Evolutionary conservation across 129 eudicot species (phyloP), one percentile per base, ranked within the genome.

Genomic region (Artemisia tridentata): DNA sequence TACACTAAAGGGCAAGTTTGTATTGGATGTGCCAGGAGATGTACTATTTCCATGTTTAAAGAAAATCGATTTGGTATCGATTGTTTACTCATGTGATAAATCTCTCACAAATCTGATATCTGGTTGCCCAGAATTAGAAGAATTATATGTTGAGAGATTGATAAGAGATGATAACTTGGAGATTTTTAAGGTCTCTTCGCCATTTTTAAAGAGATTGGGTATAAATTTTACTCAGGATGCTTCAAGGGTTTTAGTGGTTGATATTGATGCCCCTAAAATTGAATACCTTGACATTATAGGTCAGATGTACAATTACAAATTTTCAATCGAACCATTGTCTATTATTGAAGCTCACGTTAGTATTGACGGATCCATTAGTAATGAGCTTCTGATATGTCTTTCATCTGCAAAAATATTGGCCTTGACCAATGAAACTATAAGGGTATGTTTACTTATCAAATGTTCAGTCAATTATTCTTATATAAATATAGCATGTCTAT

Each of bases 81-180:
- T 53, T 27, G 5, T 41, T 5, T 70, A 77, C 55, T n/a, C 11
- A 0, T 34, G 67, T 0, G 41, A 52, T 61, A 48, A 62, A 4
- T 21, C 59, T 29, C 11, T 77, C 13, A 15, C 6, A n/a, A 77
- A 77, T 71, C 18, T 77, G 66, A 16, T 77, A 3, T 41, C 81
- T 0, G 81, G 81, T 11, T 77, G 77, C 63, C 76, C 81, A 5
- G 66, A 21, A 16, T 25, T 77, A 3, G 72, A 77, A 63, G 76
- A 71, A 23, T 17, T 77, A 50, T 53, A 34, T 70, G 71, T 77
- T 51, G 81, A 77, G 68, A 61, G 65, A 43, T 65, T 34, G 6
- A 4, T 68, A 3, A 29, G 25, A 25, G 45, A 29, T 19, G 29
- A n/a, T 49, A 68, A 68, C 41, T 13, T 76, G 29, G 4, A 19